Base-by-base conservation (phyloP, 2,329 filamentous ascomycete species). In the Aspergillus pseudonomiae region DNA sequence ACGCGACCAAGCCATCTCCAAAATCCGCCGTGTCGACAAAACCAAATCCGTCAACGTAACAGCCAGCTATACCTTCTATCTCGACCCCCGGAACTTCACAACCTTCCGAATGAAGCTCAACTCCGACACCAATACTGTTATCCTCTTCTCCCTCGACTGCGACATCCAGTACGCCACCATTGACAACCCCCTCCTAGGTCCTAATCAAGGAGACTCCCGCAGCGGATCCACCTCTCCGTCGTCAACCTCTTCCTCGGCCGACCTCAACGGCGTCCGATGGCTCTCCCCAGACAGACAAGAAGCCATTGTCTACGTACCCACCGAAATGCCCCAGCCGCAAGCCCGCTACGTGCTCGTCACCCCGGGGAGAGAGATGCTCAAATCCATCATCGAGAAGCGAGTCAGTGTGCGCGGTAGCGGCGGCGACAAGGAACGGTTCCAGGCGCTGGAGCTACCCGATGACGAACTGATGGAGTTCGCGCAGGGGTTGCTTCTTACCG, bases 21-120 rank as follows among this genome's bases (percentile, higher is more conserved):
- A 70, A 57, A 73, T 75, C 53, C 61, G 61, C 10, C 66, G 57
- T 32, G 61, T 62, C 50, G 64, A 72, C 46, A 61, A 54, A 39
- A 55, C 56, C 24, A 65, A 57, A 36, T 52, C 61, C 21, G 54
- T 71, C 11, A 68, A 65, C 43, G 65, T 75, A 11, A 69, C 67
- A 28, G 64, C 71, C 28, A 72, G 66, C 53, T 71, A 71, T 62
- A 74, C 72, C 5, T 71, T 73, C 61, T 73, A 70, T 54, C 70
- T 75, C 9, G 73, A 75, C 50, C 70, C 71, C 4, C 70, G 73
- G 48, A 75, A 74, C 62, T 74, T 75, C 61, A 70, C 73, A n/a
- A 75, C 73, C 5, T 73, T 75, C 62, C 71, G 73, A 24, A 74
- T 75, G 73, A 73, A 72, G 43, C 64, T 75, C 52, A 74, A 69